phyloP scores from a whole-genome alignment of 2,329 filamentous ascomycete genomes.

The Colletotrichum gigasporum region DNA sequence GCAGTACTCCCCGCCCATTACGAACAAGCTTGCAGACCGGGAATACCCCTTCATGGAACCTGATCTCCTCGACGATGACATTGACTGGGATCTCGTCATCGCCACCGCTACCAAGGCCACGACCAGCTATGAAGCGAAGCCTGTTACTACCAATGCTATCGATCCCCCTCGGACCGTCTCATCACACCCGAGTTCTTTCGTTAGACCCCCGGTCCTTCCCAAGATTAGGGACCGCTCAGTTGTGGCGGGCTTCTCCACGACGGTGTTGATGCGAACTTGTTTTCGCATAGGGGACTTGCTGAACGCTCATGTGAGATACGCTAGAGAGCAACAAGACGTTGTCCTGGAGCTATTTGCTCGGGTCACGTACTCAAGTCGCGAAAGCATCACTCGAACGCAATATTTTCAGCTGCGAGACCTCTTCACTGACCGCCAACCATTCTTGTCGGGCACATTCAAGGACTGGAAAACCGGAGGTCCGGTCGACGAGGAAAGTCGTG shows the following conservation, averaged over 20 bases:
- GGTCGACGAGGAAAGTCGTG: slow-evolving; percentile 1
- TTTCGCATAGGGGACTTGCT: slow-evolving; percentile 72
- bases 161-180: slow-evolving; percentile 14
- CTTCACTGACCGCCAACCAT: slow-evolving; percentile 66
- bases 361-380: slow-evolving; percentile 65
- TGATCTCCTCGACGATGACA: slow-evolving; percentile 47
- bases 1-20: neutral
- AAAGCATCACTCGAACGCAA: slow-evolving; percentile 60
- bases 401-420: slow-evolving; percentile 72
- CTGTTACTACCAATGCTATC: slow-evolving; percentile 22
- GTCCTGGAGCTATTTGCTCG: slow-evolving; percentile 72
- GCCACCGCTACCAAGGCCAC: neutral
- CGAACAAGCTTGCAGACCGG: neutral
- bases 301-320: slow-evolving; percentile 49
- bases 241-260: slow-evolving; percentile 60
- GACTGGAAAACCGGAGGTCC: slow-evolving; percentile 11
- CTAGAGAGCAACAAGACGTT: slow-evolving; percentile 45
- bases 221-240: slow-evolving; percentile 60
- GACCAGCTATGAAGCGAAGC: neutral
- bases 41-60: neutral
- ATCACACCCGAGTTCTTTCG: slow-evolving; percentile 51
- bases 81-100: slow-evolving; percentile 51
- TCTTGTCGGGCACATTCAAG: slow-evolving; percentile 34
- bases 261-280: slow-evolving; percentile 63
- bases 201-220: slow-evolving; percentile 59